A percentile compares a stretch with the other conserved stretches of the same genome.
These are phyloP conservation scores for Mycena vulgaris DNA, from an alignment of 768 basidiomycete species.

Conservation along the genomic window DNA sequence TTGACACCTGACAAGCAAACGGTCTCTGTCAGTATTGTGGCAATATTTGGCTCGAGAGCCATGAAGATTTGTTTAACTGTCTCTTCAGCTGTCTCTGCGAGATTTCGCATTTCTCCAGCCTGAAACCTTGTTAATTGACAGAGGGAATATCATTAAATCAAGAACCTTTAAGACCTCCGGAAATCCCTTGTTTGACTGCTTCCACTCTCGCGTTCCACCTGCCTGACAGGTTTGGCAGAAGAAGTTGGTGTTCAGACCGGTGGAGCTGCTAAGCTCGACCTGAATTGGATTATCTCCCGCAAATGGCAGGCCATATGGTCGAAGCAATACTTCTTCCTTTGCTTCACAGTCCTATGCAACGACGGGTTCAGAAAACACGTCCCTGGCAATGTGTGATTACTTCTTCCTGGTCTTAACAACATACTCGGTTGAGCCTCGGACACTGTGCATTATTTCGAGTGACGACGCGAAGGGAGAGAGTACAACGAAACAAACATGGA, in stretches of 20 bases:
- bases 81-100: slow-evolving; percentile 6
- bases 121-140: neutral
- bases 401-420: neutral
- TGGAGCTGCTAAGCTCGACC: slow-evolving; percentile 51
- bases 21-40: neutral
- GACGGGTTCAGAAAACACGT: slow-evolving; percentile 2
- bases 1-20: neutral
- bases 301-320: slow-evolving; percentile 34
- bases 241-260: slow-evolving; percentile 48
- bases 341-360: slow-evolving; percentile 20
- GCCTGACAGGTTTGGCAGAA: slow-evolving; percentile 51
- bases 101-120: neutral
- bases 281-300: slow-evolving; percentile 56
- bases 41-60: slow-evolving; percentile 19
- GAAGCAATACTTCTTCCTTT: slow-evolving; percentile 25
- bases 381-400: neutral
- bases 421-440: slow-evolving; percentile 31
- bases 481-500: slow-evolving; percentile 39
- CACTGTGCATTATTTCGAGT: slow-evolving; percentile 38
- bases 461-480: slow-evolving; percentile 41
- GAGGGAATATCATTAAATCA: neutral
- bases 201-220: slow-evolving; percentile 43
- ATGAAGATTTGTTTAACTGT: slow-evolving; percentile 25
- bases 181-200: slow-evolving; percentile 30
- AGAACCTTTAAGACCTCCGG: neutral